Evolutionary conservation across 139 green algal genomes (phyloP), one percentile per base, ranked within the genome.

Genomic region (Ulvella scutata): DNA sequence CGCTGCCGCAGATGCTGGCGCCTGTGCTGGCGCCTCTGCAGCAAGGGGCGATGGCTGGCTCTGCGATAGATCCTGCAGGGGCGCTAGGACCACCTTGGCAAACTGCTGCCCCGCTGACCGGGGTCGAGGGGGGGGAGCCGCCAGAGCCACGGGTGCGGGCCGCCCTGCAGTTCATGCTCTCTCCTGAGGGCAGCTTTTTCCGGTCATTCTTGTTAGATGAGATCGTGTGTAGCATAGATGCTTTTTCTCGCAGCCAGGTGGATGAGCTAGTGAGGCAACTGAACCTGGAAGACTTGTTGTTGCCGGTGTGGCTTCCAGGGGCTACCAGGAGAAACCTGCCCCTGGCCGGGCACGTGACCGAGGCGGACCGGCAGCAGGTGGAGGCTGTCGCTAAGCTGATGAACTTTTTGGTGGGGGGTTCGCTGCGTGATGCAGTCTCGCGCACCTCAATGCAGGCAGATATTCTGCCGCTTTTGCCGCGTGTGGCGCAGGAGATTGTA

Each of bases 141-240:
- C 26, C 60, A 28, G 62, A 39, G 72, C n/a, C 72, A 13, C 51
- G n/a, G n/a, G n/a, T n/a, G n/a, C 23, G 84, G 20, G 75, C 81
- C 38, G 83, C 87, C 3, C 76, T 91, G 26, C 78, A 81, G 31
- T 96, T 96, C 59, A 43, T 96, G 43, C 75, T 96, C 3, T 87
- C 85, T 21, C 78, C 80, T 1, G 85, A 97, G 76, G 94, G 94
- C 74, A 43, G 60, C 20, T 93, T 96, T 77, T 98, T 99, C 88
- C 82, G 95, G 9, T 85, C 94, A 21, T 98, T 99, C 77, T 73
- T 99, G 26, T 79, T 96, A 38, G 92, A 98, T 38, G 95, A 98
- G 88, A 77, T 95, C 28, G 94, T 98, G 33, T 96, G 94, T 80
- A 83, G 76, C 74, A 90, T 99, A 28, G 95, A 99, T 76, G 95